Evolutionary conservation across 2,329 filamentous ascomycete species (phyloP), one percentile per base, ranked within the genome.

Genomic region (Cordyceps javanica): DNA sequence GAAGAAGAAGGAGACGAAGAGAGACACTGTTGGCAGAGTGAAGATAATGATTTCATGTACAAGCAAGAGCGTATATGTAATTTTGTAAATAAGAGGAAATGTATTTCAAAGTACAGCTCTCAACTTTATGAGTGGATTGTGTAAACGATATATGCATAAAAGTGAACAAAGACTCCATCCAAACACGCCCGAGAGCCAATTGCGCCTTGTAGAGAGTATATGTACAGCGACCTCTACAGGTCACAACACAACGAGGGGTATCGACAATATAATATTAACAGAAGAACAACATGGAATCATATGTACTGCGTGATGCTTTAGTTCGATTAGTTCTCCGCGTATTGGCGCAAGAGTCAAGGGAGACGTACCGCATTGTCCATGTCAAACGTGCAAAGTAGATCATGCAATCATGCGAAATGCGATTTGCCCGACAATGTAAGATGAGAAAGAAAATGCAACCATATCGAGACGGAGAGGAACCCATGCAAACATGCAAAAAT

Each of bases 351-450:
- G 7, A 25, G n/a, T 16, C 14, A 21, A 38, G n/a, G n/a, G n/a
- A 38, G 41, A 55, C 53, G 30, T 55, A 55, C 53, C 53, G 48
- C 42, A 34, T 48, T 16, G 19, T 30, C 42, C 53, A 55, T 55
- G 53, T n/a, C 13, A 55, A 38, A 36, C 41, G 38, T 48, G 41
- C 28, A 21, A 39, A 42, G 34, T 48, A 48, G 30, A 21, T 54
- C 53, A 55, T 55, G 53, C 34, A 30, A 21, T 54, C 53, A 55
- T 55, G 53, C 34, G 48, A 41, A 48, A 55, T 55, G 42, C 25
- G 21, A 11, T 28, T 19, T 48, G 34, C 41, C 42, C 42, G 19
- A 55, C 23, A 34, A 42, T 44, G 38, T 14, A 13, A 34, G 11
- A 21, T 39, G 23, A 44, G 34, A 3, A 41, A 28, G 32, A 48